A percentile compares a stretch with the other conserved stretches of the same genome.
Conservation (phyloP, 352 stramenopile genomes). For the Phytophthora nicotianae region DNA sequence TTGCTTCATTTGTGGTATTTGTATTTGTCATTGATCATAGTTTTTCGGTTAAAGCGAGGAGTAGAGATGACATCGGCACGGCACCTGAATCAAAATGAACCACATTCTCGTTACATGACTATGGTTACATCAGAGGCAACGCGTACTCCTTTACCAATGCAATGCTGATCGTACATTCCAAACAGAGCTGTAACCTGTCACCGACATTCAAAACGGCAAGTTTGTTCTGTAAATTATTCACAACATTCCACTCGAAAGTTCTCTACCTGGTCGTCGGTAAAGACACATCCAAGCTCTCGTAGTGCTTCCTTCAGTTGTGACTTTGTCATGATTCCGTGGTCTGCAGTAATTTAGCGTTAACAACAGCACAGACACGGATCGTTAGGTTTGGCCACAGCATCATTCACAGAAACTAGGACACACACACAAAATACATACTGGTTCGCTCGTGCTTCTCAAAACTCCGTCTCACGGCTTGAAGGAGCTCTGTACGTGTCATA, state of each 20-base stretch:
- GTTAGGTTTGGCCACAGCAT: slow-evolving; percentile 1
- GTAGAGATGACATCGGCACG: slow-evolving; percentile 45
- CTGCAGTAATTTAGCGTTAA: slow-evolving; percentile 12
- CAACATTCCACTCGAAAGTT: background rate
- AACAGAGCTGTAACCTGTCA: slow-evolving; percentile 54
- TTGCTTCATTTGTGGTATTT: background rate
- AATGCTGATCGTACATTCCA: slow-evolving; percentile 45
- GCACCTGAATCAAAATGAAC: slow-evolving; percentile 25
- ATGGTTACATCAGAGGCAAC: background rate
- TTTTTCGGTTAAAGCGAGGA: slow-evolving; percentile 26
- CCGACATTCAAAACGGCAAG: background rate
- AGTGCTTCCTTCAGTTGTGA: slow-evolving; percentile 60
- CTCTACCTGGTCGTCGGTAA: slow-evolving; percentile 64
- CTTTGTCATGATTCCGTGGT: slow-evolving; percentile 54
- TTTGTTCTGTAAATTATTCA: background rate
- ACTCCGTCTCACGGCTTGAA: slow-evolving; percentile 56
- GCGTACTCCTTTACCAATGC: slow-evolving; percentile 34
- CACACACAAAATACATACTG: slow-evolving; percentile 32
- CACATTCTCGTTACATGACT: slow-evolving; percentile 2
- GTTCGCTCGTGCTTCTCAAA: slow-evolving; percentile 62
- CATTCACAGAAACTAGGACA: background rate
- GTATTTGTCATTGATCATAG: too few species aligned
- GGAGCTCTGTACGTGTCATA: slow-evolving; percentile 49
- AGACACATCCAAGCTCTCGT: slow-evolving; percentile 51
- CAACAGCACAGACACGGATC: background rate